These are phyloP conservation scores for Suillus cothurnatus DNA, from an alignment of 768 basidiomycete species.

Conservation along the genomic window DNA sequence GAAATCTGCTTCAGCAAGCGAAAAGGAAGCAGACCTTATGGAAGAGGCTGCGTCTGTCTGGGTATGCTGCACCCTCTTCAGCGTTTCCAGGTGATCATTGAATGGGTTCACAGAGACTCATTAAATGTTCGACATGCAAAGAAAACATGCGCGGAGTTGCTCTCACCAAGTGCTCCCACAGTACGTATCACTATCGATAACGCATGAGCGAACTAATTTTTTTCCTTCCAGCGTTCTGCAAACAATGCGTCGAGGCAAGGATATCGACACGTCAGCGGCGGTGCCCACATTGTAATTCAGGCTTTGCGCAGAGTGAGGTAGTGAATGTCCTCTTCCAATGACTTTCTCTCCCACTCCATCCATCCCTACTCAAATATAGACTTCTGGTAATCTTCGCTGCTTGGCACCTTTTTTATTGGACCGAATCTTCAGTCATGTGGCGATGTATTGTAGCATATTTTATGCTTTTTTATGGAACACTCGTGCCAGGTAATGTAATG, in stretches of 20 bases:
- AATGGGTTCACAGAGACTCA: conserved; percentile 55
- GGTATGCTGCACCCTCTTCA: conserved; percentile 39
- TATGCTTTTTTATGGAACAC: conserved; percentile 7
- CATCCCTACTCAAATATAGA: not conserved
- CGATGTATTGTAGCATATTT: conserved; percentile 7
- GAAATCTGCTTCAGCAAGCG: conserved; percentile 31
- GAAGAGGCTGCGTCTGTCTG: conserved; percentile 59
- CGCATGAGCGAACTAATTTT: not conserved
- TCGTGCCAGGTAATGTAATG: conserved; percentile 4
- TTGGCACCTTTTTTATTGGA: not conserved
- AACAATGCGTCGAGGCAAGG: conserved; percentile 82
- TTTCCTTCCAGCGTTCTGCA: conserved; percentile 71
- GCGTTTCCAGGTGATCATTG: not conserved
- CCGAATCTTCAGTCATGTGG: not conserved
- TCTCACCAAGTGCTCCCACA: conserved; percentile 90
- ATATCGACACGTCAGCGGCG: conserved; percentile 89
- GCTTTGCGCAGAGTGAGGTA: conserved; percentile 87
- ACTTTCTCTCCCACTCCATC: conserved; percentile 7
- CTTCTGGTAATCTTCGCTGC: conserved; percentile 5
- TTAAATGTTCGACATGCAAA: conserved; percentile 89
- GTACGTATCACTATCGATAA: conserved; percentile 47
- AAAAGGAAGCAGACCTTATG: conserved; percentile 39
- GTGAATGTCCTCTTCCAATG: conserved; percentile 62
- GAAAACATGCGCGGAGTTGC: conserved; percentile 76
- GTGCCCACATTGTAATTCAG: conserved; percentile 85